Base-by-base conservation (phyloP, 306 rosid genomes). In the Abrus precatorius region DNA sequence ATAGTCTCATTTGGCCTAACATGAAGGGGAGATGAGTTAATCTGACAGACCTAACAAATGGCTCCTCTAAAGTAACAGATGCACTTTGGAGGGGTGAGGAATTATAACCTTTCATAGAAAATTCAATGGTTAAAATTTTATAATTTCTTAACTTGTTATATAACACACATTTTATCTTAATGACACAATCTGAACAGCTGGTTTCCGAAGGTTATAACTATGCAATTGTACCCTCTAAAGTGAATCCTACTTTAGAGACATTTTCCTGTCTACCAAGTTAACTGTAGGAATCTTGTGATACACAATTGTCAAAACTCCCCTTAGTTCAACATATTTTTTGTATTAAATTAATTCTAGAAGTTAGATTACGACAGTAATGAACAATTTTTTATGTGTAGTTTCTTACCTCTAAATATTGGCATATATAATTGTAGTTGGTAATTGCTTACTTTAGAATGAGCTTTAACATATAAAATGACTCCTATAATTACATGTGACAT, bases 381-480 rank as follows among this genome's bases (percentile, higher is more conserved):
- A 80, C n/a, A 48, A 14, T 27, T 44, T 44, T 45, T 68, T 5
- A 8, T 28, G 7, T 0, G 8, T 57, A 68, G 40, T 44, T 57
- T 53, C 61, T 33, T 33, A 13, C 66, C 9, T 20, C n/a, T 56
- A 56, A 45, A 52, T 54, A 34, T 47, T 45, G 53, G 9, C 12
- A 43, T 68, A 1, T 41, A 57, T 11, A 69, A 20, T 72, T 72
- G 28, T 47, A 56, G 9, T 69, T 47, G 62, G 43, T 41, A 69
- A 44, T 10, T 10, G 1, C 45, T 34, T 5, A 41, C 9, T 70
- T 52, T 6, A 59, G 72, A 20, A 41, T 55, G 14, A 38, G 48
- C 64, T 48, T 61, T 71, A 48, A 71, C 72, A 60, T 27, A 47
- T 56, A 47, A 57, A 9, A 27, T 36, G n/a, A 78, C 48, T 41